phyloP scores from a whole-genome alignment of 2,329 filamentous ascomycete species.

The Gaeumannomyces sp. region DNA sequence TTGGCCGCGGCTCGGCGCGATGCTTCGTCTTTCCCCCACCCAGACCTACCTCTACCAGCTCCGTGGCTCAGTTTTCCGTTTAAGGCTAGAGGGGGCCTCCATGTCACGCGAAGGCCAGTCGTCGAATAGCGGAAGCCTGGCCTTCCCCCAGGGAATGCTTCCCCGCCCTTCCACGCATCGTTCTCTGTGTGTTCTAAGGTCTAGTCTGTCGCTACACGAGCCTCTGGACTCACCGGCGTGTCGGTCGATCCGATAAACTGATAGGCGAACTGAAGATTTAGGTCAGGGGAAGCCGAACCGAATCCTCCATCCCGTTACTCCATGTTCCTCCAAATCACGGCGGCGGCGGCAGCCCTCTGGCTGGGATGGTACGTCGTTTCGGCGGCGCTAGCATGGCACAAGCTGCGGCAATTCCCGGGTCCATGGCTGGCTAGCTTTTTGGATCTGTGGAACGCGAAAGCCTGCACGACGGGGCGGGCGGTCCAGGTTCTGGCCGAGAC shows the following conservation, averaged over 20 bases:
- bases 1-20: no score
- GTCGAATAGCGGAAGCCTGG: background rate
- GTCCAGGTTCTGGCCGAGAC: background rate
- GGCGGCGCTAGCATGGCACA: background rate
- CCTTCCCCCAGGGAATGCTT: background rate
- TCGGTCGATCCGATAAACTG: no score
- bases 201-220: background rate
- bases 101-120: background rate
- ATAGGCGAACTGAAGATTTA: no score
- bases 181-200: background rate
- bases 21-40: background rate
- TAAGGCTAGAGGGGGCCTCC: no score
- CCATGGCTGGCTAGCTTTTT: slow-evolving; percentile 15
- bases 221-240: no score
- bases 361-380: background rate
- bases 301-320: no score
- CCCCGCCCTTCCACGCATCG: background rate
- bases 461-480: background rate
- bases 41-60: no score
- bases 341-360: no score
- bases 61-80: background rate
- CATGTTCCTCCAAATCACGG: no score
- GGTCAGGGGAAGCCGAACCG: no score
- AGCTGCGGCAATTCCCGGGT: slow-evolving; percentile 11
- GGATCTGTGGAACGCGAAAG: slow-evolving; percentile 11